Evolutionary conservation across 2,329 filamentous ascomycete genomes (phyloP).

Genomic region (Hypoxylon sp.): DNA sequence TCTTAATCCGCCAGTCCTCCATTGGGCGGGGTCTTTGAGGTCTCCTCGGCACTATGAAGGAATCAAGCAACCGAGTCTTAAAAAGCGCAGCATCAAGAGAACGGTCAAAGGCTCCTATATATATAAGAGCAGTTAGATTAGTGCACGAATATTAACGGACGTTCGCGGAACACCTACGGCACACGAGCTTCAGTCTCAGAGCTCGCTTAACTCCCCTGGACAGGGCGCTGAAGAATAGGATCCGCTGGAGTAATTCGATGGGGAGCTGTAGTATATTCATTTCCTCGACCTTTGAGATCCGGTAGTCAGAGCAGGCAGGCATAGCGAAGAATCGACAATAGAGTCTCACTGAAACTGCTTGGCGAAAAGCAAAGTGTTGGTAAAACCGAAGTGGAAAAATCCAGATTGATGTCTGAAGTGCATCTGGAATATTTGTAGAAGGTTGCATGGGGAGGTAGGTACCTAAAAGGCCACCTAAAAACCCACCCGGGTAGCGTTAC

Average conservation of each 20-base stretch:
- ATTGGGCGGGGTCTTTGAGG: background rate
- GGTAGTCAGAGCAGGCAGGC: too few relatives aligned
- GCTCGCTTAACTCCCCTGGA: background rate
- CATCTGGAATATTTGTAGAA: too few relatives aligned
- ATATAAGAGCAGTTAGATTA: background rate
- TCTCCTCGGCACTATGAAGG: background rate
- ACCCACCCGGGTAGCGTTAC: too few relatives aligned
- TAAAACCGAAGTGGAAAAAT: too few relatives aligned
- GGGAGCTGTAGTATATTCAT: constrained; percentile 1
- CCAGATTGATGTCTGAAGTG: too few relatives aligned
- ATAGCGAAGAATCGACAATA: too few relatives aligned
- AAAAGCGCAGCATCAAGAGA: background rate
- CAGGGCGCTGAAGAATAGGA: background rate
- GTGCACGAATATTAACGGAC: background rate
- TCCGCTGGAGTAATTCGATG: background rate
- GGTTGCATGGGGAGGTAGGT: too few relatives aligned
- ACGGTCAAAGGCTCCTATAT: background rate
- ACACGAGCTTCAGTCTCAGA: background rate
- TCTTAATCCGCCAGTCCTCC: background rate
- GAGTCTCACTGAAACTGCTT: too few relatives aligned
- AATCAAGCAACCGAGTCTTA: background rate
- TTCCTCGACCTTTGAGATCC: background rate
- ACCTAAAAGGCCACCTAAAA: too few relatives aligned
- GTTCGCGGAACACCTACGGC: background rate
- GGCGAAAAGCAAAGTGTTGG: too few relatives aligned